Conservation (phyloP, 2,329 filamentous ascomycete genomes). For the Nothophaeocryptopus gaeumannii region DNA sequence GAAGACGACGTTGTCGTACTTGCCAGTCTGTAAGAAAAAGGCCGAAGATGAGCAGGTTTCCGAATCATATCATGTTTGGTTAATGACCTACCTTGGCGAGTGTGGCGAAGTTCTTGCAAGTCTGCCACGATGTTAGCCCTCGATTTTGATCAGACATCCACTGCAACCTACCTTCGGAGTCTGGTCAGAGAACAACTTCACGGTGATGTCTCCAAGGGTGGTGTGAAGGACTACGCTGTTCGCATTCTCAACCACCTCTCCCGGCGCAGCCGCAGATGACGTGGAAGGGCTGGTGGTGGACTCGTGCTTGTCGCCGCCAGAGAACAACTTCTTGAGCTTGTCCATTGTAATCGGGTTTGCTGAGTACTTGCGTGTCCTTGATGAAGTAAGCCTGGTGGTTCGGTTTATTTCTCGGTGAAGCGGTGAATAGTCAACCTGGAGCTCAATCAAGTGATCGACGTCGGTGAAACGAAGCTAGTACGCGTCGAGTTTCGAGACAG, state of each 20-base stretch:
- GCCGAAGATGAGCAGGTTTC: no score
- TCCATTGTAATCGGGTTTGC: conserved; percentile 15
- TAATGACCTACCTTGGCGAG: conserved; percentile 22
- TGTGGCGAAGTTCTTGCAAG: conserved; percentile 37
- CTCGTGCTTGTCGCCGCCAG: conserved; percentile 17
- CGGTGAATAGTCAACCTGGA: no score
- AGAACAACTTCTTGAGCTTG: conserved; percentile 25
- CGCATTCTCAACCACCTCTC: conserved; percentile 17
- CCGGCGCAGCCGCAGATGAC: conserved; percentile 14
- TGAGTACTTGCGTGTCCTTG: neutral
- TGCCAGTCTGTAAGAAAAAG: conserved; percentile 20
- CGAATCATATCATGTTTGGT: no score
- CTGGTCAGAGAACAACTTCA: conserved; percentile 32
- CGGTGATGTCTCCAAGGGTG: conserved; percentile 35
- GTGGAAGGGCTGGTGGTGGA: conserved; percentile 8
- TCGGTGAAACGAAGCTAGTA: no score
- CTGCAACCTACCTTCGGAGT: conserved; percentile 22
- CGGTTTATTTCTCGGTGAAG: no score
- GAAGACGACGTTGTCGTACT: conserved; percentile 38
- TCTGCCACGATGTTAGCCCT: conserved; percentile 18
- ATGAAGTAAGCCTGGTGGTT: neutral
- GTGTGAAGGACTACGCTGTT: conserved; percentile 34
- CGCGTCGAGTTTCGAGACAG: no score
- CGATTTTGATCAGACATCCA: no score
- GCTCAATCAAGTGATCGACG: no score